Conservation (phyloP, 495 filamentous ascomycete genomes). For the Penicillium paxilli region DNA sequence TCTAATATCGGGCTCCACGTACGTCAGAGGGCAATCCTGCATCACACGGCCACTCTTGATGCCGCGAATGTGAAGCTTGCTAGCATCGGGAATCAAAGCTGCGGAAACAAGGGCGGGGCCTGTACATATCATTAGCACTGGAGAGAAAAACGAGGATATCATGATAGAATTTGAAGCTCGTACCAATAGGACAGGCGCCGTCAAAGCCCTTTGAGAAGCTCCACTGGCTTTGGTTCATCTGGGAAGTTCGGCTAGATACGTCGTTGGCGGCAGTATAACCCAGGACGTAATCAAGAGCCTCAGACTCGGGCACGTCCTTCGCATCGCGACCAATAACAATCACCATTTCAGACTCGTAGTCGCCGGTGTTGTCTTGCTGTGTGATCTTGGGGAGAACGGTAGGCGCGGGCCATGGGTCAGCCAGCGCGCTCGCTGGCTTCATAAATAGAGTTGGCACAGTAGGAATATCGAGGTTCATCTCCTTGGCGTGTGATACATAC, state of each 20-base stretch:
- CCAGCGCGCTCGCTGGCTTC: slow-evolving; percentile 71
- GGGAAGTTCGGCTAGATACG: slow-evolving; percentile 76
- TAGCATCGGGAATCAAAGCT: slow-evolving; percentile 60
- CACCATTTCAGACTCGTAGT: slow-evolving; percentile 85
- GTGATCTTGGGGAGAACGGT: slow-evolving; percentile 66
- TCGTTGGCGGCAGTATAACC: slow-evolving; percentile 84
- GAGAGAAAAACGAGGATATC: neutral
- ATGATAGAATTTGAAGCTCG: slow-evolving; percentile 2
- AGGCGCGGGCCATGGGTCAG: slow-evolving; percentile 66
- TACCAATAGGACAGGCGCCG: slow-evolving; percentile 73
- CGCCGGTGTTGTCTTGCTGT: slow-evolving; percentile 54
- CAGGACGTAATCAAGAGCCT: slow-evolving; percentile 73
- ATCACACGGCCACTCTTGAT: slow-evolving; percentile 68
- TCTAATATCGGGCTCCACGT: slow-evolving; percentile 14
- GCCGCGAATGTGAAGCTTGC: slow-evolving; percentile 62
- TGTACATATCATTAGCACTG: slow-evolving; percentile 4
- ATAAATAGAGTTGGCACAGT: slow-evolving; percentile 77
- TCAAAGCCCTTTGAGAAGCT: slow-evolving; percentile 82
- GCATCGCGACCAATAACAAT: slow-evolving; percentile 71
- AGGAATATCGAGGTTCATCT: slow-evolving; percentile 71
- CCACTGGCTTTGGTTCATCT: slow-evolving; percentile 81
- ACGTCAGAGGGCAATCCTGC: slow-evolving; percentile 62
- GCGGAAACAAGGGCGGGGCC: slow-evolving; percentile 58
- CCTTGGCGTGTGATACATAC: slow-evolving; percentile 76
- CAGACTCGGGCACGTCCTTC: slow-evolving; percentile 63